Evolutionary conservation across 495 filamentous ascomycete genomes (phyloP), one percentile per base, ranked within the genome.

Genomic region (Pseudevernia furfuracea): DNA sequence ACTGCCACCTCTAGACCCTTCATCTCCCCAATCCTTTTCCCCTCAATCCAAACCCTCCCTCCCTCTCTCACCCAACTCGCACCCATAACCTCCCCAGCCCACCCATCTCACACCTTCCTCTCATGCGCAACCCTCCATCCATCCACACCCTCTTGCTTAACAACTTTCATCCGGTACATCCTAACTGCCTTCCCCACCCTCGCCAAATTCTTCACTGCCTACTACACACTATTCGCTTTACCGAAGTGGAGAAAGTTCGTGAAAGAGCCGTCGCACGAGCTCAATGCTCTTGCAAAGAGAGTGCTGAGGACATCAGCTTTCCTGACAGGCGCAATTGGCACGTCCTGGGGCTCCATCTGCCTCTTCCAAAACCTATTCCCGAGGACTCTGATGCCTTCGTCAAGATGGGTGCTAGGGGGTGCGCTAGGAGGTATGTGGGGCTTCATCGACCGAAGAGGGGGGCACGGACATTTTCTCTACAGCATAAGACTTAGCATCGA

Each of bases 91-190:
- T 84, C 88, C 1, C 83, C 87, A 38, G 92, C 93, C 2, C 92
- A 96, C 71, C 92, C 93, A 11, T 82, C 87, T 34, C 92, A 95
- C 71, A 83, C 81, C 4, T 85, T 81, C 53, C 83, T 97, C 38
- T 91, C 90, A 60, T 98, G 94, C 76, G 94, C 94, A 3, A 80
- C 93, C 25, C 84, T 97, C n/a, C 94, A 98, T 74, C 93, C 94
- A 0, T 76, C 81, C 28, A 88, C 92, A 67, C 92, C 94, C 5
- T 92, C 87, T 64, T 98, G 94, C 77, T 80, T 84, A 34, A 88
- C 87, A 23, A 93, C 91, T 3, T 93, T 92, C 77, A 72, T 96
- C 46, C 87, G 88, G 59, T 90, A 92, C 73, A 88, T 89, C 78
- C 80, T 96, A 44, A 84, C 82, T 44, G 86, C 89, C 43, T 92